Percentiles rank a stretch among this genome's conserved stretches.
These are phyloP conservation scores for Leishmania tropica DNA, from an alignment of 208 protist species.

Conservation along the genomic window DNA sequence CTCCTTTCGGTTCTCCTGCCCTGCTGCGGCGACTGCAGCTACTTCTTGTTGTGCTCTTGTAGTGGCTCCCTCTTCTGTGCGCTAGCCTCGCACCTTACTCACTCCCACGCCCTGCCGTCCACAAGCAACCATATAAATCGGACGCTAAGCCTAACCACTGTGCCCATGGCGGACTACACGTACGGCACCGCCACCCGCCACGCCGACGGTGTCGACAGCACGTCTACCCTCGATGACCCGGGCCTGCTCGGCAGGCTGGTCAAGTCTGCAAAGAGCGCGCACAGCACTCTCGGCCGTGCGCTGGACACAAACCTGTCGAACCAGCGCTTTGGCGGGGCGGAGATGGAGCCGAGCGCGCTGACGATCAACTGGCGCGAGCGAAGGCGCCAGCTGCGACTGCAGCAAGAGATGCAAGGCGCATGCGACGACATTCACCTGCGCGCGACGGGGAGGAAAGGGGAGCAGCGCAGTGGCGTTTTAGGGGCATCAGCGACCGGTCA, in stretches of 20 bases:
- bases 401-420: slow-evolving; percentile 50
- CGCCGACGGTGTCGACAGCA: background rate
- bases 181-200: background rate
- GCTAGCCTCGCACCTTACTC: background rate
- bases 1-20: background rate
- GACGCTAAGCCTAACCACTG: background rate
- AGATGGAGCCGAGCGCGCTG: slow-evolving; percentile 47
- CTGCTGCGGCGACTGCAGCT: background rate
- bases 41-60: background rate
- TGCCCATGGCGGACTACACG: slow-evolving; percentile 5
- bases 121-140: background rate
- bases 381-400: slow-evolving; percentile 46
- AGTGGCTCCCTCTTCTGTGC: background rate
- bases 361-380: slow-evolving; percentile 51
- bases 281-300: slow-evolving; percentile 64
- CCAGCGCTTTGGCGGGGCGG: slow-evolving; percentile 34
- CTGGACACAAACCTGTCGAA: slow-evolving; percentile 59
- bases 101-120: background rate
- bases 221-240: slow-evolving; percentile 51
- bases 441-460: background rate
- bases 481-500: background rate
- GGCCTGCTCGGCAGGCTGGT: slow-evolving; percentile 50
- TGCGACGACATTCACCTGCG: slow-evolving; percentile 25
- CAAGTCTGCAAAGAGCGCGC: slow-evolving; percentile 51
- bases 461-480: background rate